Base-by-base conservation (phyloP, 1,284 basidiomycete species). In the Melampsora americana region DNA sequence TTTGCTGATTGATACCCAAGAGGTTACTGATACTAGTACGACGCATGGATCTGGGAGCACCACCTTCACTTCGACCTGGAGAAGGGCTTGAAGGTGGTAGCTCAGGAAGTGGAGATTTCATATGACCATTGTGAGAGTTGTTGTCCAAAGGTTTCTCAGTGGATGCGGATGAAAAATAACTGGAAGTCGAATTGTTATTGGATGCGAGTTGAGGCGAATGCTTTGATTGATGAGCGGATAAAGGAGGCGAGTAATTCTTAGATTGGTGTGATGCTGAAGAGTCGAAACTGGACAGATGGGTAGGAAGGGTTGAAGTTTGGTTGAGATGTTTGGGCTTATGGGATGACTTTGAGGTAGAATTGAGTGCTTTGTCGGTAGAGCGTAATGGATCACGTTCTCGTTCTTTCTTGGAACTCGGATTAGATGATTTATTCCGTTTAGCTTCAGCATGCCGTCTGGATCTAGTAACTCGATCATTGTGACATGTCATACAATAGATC, bases 401-500 rank as follows among this genome's bases (percentile, higher is more conserved):
- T 20, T 71, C 60, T 30, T 53, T 71, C 46, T 53, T 28, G 26
- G 53, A 32, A 56, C 48, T 53, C 26, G 46, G 3, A 42, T 32
- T 66, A 23, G 4, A 46, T 1, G 59, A 62, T 14, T 66, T 79
- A 66, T 84, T 85, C 69, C 85, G 85, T 80, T 88, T 87, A 35
- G 85, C 87, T 84, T 97, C 93, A 1, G 92, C 90, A 82, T 97
- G 93, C 78, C 91, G 88, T 79, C 93, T 85, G 79, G 93, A 93
- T 79, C 92, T 88, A 39, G 93, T 93, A 81, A 98, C 95, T 74
- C 96, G 90, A 78, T 97, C 92, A 84, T 95, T 96, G 83, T 99
- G 96, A 81, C 95, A 99, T 70, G 89, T 66, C 95, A 98, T 97
- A 83, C 95, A 99, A 84, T 99, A 99, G 79, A 99, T 98, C 66